Base-by-base conservation (phyloP, 192 early-diverging fungal genomes). In the Allomyces arbusculus region DNA sequence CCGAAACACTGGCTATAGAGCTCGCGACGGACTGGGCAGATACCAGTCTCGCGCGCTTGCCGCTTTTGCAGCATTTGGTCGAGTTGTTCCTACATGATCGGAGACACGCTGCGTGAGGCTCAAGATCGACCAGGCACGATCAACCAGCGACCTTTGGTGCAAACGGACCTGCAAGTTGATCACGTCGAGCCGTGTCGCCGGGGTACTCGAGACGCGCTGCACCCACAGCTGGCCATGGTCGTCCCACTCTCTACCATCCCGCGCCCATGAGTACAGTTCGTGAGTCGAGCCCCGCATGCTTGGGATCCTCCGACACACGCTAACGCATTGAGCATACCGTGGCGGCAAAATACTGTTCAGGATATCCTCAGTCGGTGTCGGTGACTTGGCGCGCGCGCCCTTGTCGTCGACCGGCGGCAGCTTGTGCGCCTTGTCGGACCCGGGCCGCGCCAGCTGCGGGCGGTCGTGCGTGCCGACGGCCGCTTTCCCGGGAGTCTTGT, bases 51-150 rank as follows among this genome's bases (percentile, higher is more conserved):
- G 45, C 82, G 63, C 25, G 82, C 82, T 68, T 84, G 82, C 12
- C 82, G 68, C 68, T 84, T 84, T 73, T 84, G 82, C 19, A 84
- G 74, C 73, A 80, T 82, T 63, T 84, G 82, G 62, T 84, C 82
- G 44, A 84, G 74, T 73, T 84, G 82, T 69, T 84, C 82, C 74
- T 83, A 69, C 10, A 61, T n/a, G n/a, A n/a, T n/a, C n/a, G n/a
- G n/a, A n/a, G n/a, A n/a, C n/a, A n/a, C n/a, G n/a, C n/a, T n/a
- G n/a, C n/a, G n/a, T n/a, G n/a, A n/a, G n/a, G n/a, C n/a, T n/a
- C n/a, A n/a, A n/a, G n/a, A n/a, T n/a, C n/a, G n/a, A n/a, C n/a
- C n/a, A n/a, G n/a, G n/a, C n/a, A n/a, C n/a, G n/a, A n/a, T n/a
- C n/a, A 40, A 40, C 33, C 33, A 40, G 7, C 33, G 33, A 28